Evolutionary conservation across 2,329 filamentous ascomycete species (phyloP).

Genomic region (Fusarium newnesense): DNA sequence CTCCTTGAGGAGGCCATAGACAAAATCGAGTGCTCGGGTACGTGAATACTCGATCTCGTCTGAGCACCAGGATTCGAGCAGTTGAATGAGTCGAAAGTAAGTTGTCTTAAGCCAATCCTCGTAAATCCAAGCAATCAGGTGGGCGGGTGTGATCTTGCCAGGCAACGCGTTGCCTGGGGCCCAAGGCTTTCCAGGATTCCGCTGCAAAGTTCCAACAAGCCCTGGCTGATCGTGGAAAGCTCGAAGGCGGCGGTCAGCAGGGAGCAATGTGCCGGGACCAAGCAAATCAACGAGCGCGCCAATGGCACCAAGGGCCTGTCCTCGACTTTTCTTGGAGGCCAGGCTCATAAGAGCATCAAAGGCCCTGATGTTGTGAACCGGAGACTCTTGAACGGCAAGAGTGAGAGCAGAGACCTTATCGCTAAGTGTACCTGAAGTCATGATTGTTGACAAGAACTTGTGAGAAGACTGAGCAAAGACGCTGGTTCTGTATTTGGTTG

Average conservation of each 20-base stretch:
- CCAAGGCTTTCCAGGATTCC: constrained; percentile 69
- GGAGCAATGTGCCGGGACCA: constrained; percentile 86
- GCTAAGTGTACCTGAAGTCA: constrained; percentile 93
- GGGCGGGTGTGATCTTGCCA: constrained; percentile 75
- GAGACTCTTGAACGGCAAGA: constrained; percentile 93
- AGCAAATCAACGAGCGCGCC: constrained; percentile 94
- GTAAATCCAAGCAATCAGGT: constrained; percentile 89
- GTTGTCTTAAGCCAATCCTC: constrained; percentile 95
- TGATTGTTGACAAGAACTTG: constrained; percentile 97
- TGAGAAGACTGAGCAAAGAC: constrained; percentile 85
- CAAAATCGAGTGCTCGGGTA: constrained; percentile 86
- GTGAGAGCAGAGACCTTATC: constrained; percentile 97
- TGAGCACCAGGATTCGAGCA: constrained; percentile 91
- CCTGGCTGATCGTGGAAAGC: constrained; percentile 83
- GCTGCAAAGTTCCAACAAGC: constrained; percentile 76
- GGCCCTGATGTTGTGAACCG: constrained; percentile 89
- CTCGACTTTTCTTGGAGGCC: constrained; percentile 92
- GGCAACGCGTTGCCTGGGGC: constrained; percentile 76
- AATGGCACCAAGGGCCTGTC: constrained; percentile 91
- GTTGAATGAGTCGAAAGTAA: constrained; percentile 93
- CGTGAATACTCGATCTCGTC: constrained; percentile 97
- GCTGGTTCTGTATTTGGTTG: constrained; percentile 77
- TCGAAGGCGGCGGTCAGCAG: constrained; percentile 81
- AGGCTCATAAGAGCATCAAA: constrained; percentile 85
- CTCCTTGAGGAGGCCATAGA: constrained; percentile 90